Conservation (phyloP, 768 basidiomycete species). For the Lactifluus piperatus region DNA sequence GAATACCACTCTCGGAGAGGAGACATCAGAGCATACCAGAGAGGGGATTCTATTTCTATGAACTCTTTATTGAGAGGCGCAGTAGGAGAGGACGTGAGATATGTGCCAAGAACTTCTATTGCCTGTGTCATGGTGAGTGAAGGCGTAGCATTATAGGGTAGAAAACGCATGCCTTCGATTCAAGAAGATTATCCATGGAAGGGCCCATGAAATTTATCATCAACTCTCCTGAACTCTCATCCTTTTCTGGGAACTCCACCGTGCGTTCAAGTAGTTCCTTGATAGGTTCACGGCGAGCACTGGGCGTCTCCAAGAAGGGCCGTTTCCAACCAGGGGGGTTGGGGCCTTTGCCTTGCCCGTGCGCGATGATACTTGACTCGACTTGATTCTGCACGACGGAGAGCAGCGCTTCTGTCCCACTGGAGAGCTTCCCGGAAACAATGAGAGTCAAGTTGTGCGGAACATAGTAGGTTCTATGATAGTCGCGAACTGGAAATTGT, state of each 20-base stretch:
- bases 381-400: conserved; percentile 74
- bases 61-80: conserved; percentile 87
- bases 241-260: conserved; percentile 93
- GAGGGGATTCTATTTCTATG: conserved; percentile 82
- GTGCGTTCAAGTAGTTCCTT: conserved; percentile 45
- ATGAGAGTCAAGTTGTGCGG: conserved; percentile 90
- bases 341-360: conserved; percentile 62
- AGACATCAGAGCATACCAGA: conserved; percentile 47
- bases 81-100: conserved; percentile 77
- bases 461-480: conserved; percentile 84
- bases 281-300: conserved; percentile 50
- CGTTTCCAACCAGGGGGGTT: conserved; percentile 82
- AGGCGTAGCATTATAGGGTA: background rate
- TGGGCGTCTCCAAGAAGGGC: conserved; percentile 86
- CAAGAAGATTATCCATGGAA: conserved; percentile 57
- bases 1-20: conserved; percentile 3
- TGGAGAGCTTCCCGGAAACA: conserved; percentile 78
- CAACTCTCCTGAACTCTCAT: conserved; percentile 90
- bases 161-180: conserved; percentile 46
- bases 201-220: conserved; percentile 73
- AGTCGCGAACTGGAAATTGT: conserved; percentile 63
- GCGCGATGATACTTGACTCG: conserved; percentile 71
- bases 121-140: conserved; percentile 39
- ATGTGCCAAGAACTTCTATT: conserved; percentile 75
- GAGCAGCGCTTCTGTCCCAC: conserved; percentile 66